Conservation (phyloP, 208 protist species). For the Tetramitus jugosus region DNA sequence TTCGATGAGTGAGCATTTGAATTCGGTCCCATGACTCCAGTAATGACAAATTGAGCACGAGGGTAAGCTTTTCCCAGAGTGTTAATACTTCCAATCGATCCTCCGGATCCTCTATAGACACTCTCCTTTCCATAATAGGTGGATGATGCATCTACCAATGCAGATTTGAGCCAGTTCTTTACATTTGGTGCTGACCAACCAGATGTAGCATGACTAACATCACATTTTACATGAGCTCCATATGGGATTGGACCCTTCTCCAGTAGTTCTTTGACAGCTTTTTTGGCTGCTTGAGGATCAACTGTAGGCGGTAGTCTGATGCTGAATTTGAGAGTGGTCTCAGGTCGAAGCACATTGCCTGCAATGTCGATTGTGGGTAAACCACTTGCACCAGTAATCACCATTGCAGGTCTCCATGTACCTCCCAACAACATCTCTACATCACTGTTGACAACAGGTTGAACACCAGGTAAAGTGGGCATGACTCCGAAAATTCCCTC, state of each 20-base stretch:
- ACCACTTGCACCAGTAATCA: conserved; percentile 72
- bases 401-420: conserved; percentile 81
- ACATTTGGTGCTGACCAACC: conserved; percentile 71
- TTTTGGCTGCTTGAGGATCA: conserved; percentile 43
- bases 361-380: conserved; percentile 62
- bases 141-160: conserved; percentile 62
- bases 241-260: conserved; percentile 74
- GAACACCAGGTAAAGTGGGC: conserved; percentile 38
- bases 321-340: conserved; percentile 75
- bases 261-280: conserved; percentile 63
- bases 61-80: conserved; percentile 75
- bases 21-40: conserved; percentile 74
- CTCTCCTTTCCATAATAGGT: conserved; percentile 55
- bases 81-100: conserved; percentile 82
- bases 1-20: conserved; percentile 88
- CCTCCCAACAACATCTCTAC: conserved; percentile 62
- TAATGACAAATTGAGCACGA: conserved; percentile 82
- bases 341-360: conserved; percentile 81
- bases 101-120: conserved; percentile 64
- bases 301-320: conserved; percentile 73
- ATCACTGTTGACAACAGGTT: conserved; percentile 52
- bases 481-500: conserved; percentile 35
- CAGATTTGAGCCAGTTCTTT: conserved; percentile 58
- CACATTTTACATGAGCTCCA: conserved; percentile 47
- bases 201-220: conserved; percentile 33